Conservation (phyloP, 1,284 basidiomycete genomes). For the Puccinia brachypodii region DNA sequence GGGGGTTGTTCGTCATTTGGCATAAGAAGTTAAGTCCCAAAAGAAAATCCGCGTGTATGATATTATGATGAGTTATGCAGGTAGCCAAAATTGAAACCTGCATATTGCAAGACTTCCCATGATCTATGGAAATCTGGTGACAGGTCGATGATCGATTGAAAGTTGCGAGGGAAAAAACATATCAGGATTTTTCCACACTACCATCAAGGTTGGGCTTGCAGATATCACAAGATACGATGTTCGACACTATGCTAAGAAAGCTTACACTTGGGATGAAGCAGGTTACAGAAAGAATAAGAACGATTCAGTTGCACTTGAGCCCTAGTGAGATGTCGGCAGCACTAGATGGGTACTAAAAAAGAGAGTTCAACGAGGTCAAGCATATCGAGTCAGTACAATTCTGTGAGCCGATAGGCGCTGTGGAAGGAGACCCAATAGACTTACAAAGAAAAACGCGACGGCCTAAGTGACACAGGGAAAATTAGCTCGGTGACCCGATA, state of each 20-base stretch:
- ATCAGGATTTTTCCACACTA: too few species aligned
- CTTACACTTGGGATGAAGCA: not conserved
- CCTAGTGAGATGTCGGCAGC: not conserved
- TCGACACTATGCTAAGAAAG: too few species aligned
- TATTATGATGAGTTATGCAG: not conserved
- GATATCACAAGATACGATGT: not conserved
- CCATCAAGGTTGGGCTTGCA: not conserved
- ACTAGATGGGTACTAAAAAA: not conserved
- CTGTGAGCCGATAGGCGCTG: not conserved
- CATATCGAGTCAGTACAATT: not conserved
- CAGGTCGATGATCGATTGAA: too few species aligned
- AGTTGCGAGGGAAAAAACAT: too few species aligned
- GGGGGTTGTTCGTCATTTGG: not conserved
- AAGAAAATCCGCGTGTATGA: not conserved
- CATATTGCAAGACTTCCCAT: too few species aligned
- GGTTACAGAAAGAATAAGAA: not conserved
- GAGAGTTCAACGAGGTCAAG: not conserved
- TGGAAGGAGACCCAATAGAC: not conserved
- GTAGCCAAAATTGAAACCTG: too few species aligned
- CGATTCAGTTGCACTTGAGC: not conserved
- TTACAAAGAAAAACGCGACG: constrained; percentile 46
- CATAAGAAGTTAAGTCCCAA: not conserved
- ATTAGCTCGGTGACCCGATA: not conserved
- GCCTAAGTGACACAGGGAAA: constrained; percentile 7
- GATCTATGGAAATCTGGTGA: too few species aligned